Conservation (phyloP, 2,329 filamentous ascomycete species). For the Plectosphaerella plurivora region DNA sequence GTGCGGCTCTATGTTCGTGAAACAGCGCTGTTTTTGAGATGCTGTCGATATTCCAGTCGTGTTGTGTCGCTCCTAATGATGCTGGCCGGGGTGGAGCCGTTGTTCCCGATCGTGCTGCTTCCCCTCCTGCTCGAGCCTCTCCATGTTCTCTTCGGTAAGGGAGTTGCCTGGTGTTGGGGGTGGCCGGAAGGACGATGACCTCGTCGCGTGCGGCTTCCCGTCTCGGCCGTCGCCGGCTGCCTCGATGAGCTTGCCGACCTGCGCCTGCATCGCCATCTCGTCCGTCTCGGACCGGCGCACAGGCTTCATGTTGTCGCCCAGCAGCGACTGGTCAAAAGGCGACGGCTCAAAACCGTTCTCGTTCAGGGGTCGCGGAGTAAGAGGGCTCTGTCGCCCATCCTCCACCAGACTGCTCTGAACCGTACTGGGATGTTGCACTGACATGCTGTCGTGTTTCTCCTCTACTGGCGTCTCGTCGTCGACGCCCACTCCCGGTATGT, state of each 20-base stretch:
- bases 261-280: conserved; percentile 34
- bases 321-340: conserved; percentile 31
- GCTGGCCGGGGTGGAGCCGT: not conserved
- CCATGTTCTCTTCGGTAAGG: conserved; percentile 51
- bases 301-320: conserved; percentile 24
- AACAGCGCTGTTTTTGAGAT: not conserved
- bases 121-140: conserved; percentile 35
- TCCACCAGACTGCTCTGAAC: not conserved
- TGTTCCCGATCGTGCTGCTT: conserved; percentile 4
- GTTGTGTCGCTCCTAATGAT: conserved; percentile 1
- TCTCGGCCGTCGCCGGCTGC: conserved; percentile 32
- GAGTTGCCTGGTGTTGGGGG: conserved; percentile 33
- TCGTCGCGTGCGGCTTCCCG: conserved; percentile 15
- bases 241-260: conserved; percentile 42
- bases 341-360: conserved; percentile 34
- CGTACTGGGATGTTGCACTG: not conserved
- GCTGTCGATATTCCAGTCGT: conserved; percentile 1
- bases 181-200: conserved; percentile 26
- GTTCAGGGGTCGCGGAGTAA: conserved; percentile 36
- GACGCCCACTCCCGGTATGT: conserved; percentile 28
- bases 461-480: not conserved
- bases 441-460: conserved; percentile 1
- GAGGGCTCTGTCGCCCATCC: conserved; percentile 16
- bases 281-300: conserved; percentile 31
- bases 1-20: not conserved